Base-by-base conservation (phyloP, 1,284 basidiomycete species). In the Pyrrhoderma lamaoense region DNA sequence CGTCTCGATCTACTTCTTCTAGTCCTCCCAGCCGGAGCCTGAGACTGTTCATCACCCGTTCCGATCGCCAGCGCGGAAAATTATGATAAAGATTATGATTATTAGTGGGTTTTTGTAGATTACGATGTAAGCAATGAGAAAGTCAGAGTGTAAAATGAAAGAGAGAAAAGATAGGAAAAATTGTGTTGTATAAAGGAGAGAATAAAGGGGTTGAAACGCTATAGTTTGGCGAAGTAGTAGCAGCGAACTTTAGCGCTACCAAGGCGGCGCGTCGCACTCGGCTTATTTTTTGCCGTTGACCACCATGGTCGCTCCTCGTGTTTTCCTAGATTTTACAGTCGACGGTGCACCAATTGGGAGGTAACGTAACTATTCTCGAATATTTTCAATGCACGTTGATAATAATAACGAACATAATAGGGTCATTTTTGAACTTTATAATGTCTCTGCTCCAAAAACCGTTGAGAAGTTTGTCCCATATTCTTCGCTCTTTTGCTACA, bases 351-450 rank as follows among this genome's bases (percentile, higher is more conserved):
- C 72, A n/a, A 59, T 74, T 11, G 86, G 86, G 61, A 75, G 86
- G 81, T 82, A 51, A 31, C n/a, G n/a, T n/a, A n/a, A n/a, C n/a
- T n/a, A n/a, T n/a, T n/a, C n/a, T n/a, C n/a, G n/a, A n/a, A n/a
- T n/a, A n/a, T n/a, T n/a, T n/a, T n/a, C n/a, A n/a, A n/a, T n/a
- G n/a, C n/a, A n/a, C n/a, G n/a, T n/a, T n/a, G n/a, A n/a, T n/a
- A n/a, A n/a, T n/a, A n/a, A n/a, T n/a, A n/a, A n/a, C n/a, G n/a
- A n/a, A n/a, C n/a, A n/a, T n/a, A n/a, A n/a, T n/a, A n/a, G n/a
- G 57, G 73, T 89, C 53, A 75, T 93, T 58, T 88, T 93, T 56
- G 92, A 95, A 65, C 73, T 95, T 8, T 93, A 78, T 71, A 76
- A 69, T 56, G 84, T 86, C 62, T 72, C 72, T 3, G 83, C 80